Evolutionary conservation across 371 early-diverging fungal species (phyloP).

Genomic region (Pancytospora philotis): DNA sequence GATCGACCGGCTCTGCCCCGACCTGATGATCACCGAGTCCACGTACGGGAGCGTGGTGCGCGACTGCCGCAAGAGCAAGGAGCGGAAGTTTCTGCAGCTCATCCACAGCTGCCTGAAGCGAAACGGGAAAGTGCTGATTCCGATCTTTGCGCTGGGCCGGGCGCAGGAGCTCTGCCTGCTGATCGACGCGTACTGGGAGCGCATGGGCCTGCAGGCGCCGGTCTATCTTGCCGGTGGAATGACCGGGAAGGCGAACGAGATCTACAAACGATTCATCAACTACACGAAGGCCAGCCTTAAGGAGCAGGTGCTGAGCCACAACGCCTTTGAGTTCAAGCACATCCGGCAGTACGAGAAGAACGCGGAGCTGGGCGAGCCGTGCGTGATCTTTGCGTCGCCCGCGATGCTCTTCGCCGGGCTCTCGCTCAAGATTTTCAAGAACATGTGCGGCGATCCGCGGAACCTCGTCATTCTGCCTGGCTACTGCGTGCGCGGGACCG

Average conservation of each 20-base stretch:
- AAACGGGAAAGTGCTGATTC: conserved; percentile 83
- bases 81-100: conserved; percentile 76
- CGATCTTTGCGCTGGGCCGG: conserved; percentile 82
- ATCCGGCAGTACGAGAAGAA: conserved; percentile 69
- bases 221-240: conserved; percentile 83
- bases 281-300: conserved; percentile 87
- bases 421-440: conserved; percentile 71
- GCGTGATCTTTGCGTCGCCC: conserved; percentile 85
- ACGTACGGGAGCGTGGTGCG: conserved; percentile 86
- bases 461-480: conserved; percentile 72
- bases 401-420: conserved; percentile 67
- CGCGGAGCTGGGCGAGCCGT: conserved; percentile 67
- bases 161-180: conserved; percentile 86
- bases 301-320: conserved; percentile 66
- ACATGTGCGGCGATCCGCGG: conserved; percentile 73
- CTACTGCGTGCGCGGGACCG: conserved; percentile 81
- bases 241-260: conserved; percentile 77
- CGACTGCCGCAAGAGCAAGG: conserved; percentile 76
- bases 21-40: conserved; percentile 79
- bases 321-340: conserved; percentile 83
- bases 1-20: conserved; percentile 75
- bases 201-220: conserved; percentile 70
- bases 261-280: conserved; percentile 76
- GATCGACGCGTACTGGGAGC: conserved; percentile 83
- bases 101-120: conserved; percentile 71